Evolutionary conservation across 345 rosid genomes (phyloP).

Genomic region (Hirschfeldia incana): DNA sequence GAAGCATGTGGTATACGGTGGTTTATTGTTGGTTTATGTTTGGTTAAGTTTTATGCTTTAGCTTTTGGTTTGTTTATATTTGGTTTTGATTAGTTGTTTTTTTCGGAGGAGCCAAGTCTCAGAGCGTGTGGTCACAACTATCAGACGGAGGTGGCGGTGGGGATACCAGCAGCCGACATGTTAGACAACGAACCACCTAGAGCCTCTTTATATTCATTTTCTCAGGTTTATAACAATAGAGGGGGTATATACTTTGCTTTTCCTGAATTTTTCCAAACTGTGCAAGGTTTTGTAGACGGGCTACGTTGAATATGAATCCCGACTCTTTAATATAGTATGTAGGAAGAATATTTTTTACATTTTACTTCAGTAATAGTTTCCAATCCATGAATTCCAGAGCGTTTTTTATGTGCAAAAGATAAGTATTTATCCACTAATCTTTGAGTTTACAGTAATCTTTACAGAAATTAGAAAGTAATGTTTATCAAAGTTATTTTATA

Average conservation of each 20-base stretch:
- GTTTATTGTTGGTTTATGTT: too few species aligned
- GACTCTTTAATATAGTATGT: not conserved
- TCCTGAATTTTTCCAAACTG: conserved; percentile 1
- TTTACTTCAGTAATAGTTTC: too few species aligned
- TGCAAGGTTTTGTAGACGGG: not conserved
- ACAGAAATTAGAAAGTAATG: not conserved
- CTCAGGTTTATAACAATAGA: conserved; percentile 32
- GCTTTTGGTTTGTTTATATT: too few species aligned
- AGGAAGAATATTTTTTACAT: too few species aligned
- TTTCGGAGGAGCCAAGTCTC: conserved; percentile 54
- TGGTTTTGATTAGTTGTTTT: too few species aligned
- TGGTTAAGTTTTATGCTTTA: too few species aligned
- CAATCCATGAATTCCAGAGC: not conserved
- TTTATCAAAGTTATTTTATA: not conserved
- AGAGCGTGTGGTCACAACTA: conserved; percentile 84
- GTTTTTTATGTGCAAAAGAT: not conserved
- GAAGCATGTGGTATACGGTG: conserved; percentile 86
- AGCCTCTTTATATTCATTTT: not conserved
- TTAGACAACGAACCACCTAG: conserved; percentile 62
- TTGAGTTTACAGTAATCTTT: not conserved
- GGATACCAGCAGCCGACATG: conserved; percentile 63
- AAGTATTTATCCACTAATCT: not conserved
- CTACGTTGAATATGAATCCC: not conserved
- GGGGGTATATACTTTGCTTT: conserved; percentile 25
- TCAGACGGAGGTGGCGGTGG: conserved; percentile 58